Evolutionary conservation across 2,329 filamentous ascomycete species (phyloP).

Genomic region (Golovinomyces cichoracearum): DNA sequence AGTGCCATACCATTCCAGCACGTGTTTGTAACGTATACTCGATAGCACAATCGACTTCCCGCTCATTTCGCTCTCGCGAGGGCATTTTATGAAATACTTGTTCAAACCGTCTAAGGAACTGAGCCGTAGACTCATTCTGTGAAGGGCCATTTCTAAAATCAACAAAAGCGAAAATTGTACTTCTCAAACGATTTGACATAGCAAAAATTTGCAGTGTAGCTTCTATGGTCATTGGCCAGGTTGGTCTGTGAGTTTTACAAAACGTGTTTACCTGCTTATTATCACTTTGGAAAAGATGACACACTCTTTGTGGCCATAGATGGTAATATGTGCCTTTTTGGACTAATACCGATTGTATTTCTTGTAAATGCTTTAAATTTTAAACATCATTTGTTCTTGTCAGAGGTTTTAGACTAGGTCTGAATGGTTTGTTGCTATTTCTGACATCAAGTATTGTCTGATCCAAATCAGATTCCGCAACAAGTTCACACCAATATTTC

Average conservation of each 20-base stretch:
- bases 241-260: background rate
- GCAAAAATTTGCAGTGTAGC: background rate
- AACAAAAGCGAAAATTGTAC: background rate
- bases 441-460: background rate
- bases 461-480: background rate
- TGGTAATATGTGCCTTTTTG: background rate
- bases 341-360: background rate
- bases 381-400: background rate
- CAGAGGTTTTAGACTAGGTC: background rate
- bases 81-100: background rate
- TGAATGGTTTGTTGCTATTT: background rate
- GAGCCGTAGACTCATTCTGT: background rate
- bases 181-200: background rate
- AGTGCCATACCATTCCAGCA: background rate
- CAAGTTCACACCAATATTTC: background rate
- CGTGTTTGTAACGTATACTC: slow-evolving; percentile 1
- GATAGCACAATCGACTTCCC: background rate
- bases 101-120: background rate
- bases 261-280: background rate
- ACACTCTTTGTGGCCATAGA: background rate
- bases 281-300: background rate
- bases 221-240: background rate
- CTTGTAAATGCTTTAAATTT: background rate
- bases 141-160: background rate
- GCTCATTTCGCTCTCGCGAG: background rate